phyloP scores from a whole-genome alignment of 2,329 filamentous ascomycete genomes.

The Botryotinia narcissicola region DNA sequence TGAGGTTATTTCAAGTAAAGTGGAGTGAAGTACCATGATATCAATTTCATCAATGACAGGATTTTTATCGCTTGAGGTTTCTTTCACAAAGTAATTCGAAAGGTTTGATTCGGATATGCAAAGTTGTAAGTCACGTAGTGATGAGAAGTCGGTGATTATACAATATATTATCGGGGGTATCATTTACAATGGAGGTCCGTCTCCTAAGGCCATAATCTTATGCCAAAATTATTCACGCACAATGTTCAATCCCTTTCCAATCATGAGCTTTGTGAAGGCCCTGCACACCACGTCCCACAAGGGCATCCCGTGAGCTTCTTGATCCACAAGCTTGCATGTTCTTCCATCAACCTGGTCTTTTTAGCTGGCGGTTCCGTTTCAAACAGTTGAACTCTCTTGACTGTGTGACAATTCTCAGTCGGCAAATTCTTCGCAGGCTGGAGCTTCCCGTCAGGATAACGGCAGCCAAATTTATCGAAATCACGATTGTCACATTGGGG shows the following conservation, averaged over 20 bases:
- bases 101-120: not conserved
- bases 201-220: not conserved
- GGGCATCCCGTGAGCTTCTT: not conserved
- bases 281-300: constrained; percentile 4
- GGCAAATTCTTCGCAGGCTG: not conserved
- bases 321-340: not conserved
- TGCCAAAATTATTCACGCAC: not conserved
- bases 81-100: not conserved
- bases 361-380: not conserved
- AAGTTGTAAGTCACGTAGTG: not conserved
- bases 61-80: too few species aligned
- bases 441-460: not conserved
- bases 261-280: not conserved
- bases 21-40: too few species aligned
- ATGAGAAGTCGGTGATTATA: not conserved
- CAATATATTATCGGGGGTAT: not conserved
- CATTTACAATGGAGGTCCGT: not conserved
- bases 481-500: not conserved
- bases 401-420: not conserved
- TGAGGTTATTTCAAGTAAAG: too few species aligned
- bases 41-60: too few species aligned
- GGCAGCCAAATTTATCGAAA: not conserved
- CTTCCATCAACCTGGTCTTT: not conserved
- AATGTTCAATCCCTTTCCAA: not conserved
- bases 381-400: too few species aligned